Evolutionary conservation across 2,329 filamentous ascomycete genomes (phyloP).

Genomic region (Clarireedia hainanense): DNA sequence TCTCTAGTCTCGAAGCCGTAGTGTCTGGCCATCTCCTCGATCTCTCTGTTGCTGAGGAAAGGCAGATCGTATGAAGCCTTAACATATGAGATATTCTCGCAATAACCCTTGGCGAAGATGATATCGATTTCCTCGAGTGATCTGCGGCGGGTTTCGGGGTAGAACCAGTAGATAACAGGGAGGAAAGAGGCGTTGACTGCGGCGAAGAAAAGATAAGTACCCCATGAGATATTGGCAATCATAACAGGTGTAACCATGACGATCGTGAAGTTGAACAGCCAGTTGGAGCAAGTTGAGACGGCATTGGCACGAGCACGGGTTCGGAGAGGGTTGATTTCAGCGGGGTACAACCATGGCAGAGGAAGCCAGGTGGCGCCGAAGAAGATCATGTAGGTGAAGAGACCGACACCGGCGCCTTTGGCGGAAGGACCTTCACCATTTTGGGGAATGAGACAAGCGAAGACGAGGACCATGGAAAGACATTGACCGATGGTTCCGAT

Average conservation of each 20-base stretch:
- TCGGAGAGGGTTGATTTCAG: slow-evolving; percentile 51
- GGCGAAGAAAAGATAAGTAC: slow-evolving; percentile 34
- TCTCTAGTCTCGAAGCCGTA: slow-evolving; percentile 25
- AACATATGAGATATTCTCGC: slow-evolving; percentile 53
- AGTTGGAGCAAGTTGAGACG: slow-evolving; percentile 46
- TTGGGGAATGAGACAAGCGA: slow-evolving; percentile 31
- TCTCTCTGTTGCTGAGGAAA: slow-evolving; percentile 41
- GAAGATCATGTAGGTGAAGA: slow-evolving; percentile 56
- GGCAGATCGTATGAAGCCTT: slow-evolving; percentile 49
- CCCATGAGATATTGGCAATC: slow-evolving; percentile 29
- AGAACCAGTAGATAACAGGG: slow-evolving; percentile 33
- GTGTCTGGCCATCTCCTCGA: slow-evolving; percentile 34
- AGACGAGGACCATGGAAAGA: slow-evolving; percentile 54
- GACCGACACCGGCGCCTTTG: slow-evolving; percentile 40
- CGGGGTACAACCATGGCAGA: slow-evolving; percentile 55
- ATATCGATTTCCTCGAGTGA: slow-evolving; percentile 63
- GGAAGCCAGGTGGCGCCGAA: slow-evolving; percentile 54
- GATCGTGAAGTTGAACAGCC: slow-evolving; percentile 49
- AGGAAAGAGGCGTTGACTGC: slow-evolving; percentile 32
- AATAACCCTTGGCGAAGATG: slow-evolving; percentile 54
- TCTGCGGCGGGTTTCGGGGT: slow-evolving; percentile 44
- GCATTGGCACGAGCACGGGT: slow-evolving; percentile 58
- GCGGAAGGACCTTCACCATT: slow-evolving; percentile 20
- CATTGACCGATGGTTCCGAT: slow-evolving; percentile 59
- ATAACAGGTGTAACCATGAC: slow-evolving; percentile 34